Conservation (phyloP, 768 basidiomycete genomes). For the Punctularia strigosozonata region DNA sequence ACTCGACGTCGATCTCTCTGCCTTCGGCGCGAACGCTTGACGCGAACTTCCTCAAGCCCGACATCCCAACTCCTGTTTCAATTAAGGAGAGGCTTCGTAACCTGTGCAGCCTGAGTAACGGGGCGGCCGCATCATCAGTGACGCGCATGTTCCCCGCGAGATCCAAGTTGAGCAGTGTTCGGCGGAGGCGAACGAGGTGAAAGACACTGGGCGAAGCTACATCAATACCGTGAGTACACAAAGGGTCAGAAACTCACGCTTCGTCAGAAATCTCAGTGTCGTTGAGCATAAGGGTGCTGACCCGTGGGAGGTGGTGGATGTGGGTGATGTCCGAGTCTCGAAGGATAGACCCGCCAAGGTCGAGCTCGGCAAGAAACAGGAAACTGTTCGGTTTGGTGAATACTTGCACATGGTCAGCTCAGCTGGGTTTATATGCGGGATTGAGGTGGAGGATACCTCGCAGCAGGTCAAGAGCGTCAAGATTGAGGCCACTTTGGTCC, state of each 20-base stretch:
- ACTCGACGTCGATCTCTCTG: conserved; percentile 36
- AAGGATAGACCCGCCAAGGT: conserved; percentile 32
- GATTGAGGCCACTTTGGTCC: conserved; percentile 38
- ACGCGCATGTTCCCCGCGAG: conserved; percentile 41
- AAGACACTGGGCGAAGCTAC: conserved; percentile 31
- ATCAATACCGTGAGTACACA: background rate
- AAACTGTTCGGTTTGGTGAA: conserved; percentile 43
- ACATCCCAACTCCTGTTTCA: conserved; percentile 44
- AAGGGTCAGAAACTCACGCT: conserved; percentile 29
- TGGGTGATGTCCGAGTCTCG: conserved; percentile 36
- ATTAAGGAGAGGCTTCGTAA: conserved; percentile 39
- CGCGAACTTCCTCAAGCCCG: conserved; percentile 42
- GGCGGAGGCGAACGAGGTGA: conserved; percentile 43
- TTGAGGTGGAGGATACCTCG: conserved; percentile 20
- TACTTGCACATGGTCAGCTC: conserved; percentile 20
- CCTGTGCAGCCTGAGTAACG: conserved; percentile 34
- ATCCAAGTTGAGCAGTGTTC: conserved; percentile 38
- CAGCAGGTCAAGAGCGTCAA: conserved; percentile 30
- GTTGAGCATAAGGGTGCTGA: conserved; percentile 34
- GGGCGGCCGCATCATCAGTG: conserved; percentile 44
- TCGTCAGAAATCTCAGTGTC: conserved; percentile 50
- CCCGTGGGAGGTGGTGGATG: conserved; percentile 41
- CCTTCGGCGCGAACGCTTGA: conserved; percentile 21
- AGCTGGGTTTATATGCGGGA: conserved; percentile 4
- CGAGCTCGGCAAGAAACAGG: conserved; percentile 35